Percentiles rank a stretch among this genome's conserved stretches.
phyloP scores from a whole-genome alignment of 768 basidiomycete genomes.

The Arthromyces matolae region DNA sequence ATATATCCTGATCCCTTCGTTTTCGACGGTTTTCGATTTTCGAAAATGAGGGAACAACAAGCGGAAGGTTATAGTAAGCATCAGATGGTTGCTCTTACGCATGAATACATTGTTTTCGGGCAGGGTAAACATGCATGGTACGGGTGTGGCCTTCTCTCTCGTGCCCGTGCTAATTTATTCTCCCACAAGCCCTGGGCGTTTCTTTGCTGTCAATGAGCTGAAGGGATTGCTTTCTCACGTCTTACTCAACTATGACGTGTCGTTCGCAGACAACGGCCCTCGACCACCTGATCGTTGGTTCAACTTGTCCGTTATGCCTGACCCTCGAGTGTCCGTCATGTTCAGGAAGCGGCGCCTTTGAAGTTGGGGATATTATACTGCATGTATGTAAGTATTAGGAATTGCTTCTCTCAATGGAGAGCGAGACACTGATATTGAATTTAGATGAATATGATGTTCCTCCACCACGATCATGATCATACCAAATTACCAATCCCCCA shows the following conservation, averaged over 20 bases:
- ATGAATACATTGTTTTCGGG: slow-evolving; percentile 10
- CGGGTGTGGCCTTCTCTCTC: background rate
- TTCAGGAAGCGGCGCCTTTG: slow-evolving; percentile 10
- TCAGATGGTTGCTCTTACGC: slow-evolving; percentile 10
- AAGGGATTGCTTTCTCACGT: slow-evolving; percentile 35
- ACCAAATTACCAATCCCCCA: no score
- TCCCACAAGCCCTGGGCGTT: slow-evolving; percentile 35
- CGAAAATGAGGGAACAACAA: slow-evolving; percentile 23
- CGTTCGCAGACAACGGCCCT: slow-evolving; percentile 12
- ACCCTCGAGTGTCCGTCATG: slow-evolving; percentile 9
- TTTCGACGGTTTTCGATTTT: slow-evolving; percentile 40
- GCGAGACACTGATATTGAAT: no score
- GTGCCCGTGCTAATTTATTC: background rate
- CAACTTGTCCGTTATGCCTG: background rate
- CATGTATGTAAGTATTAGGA: no score
- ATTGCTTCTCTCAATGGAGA: no score
- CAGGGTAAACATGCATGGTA: slow-evolving; percentile 12
- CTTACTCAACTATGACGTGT: slow-evolving; percentile 36
- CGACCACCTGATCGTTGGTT: slow-evolving; percentile 9
- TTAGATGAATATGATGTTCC: no score
- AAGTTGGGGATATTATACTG: no score
- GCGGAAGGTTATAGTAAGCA: slow-evolving; percentile 16
- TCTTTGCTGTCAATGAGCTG: slow-evolving; percentile 36
- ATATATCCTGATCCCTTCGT: slow-evolving; percentile 14
- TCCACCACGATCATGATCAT: no score